phyloP scores from a whole-genome alignment of 2,329 filamentous ascomycete species.

The Grosmannia serpens region DNA sequence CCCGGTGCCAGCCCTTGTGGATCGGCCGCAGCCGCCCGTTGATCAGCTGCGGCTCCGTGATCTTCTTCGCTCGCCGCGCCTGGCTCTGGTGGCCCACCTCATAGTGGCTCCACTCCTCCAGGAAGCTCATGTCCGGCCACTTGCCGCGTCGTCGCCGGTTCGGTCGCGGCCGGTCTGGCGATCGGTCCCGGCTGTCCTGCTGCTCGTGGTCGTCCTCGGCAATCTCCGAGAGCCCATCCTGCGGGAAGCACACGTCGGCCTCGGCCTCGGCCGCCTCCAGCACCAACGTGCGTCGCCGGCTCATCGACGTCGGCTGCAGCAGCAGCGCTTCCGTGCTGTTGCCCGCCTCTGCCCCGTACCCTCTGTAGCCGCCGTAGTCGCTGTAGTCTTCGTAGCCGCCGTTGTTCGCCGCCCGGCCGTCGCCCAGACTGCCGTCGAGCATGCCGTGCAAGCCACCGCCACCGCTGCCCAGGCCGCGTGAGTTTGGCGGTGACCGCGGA shows the following conservation, averaged over 20 bases:
- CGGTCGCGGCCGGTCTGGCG: slow-evolving; percentile 13
- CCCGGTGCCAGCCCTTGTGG: slow-evolving; percentile 69
- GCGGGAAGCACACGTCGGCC: slow-evolving; percentile 88
- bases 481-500: not conserved
- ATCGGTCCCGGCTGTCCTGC: slow-evolving; percentile 13
- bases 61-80: slow-evolving; percentile 75
- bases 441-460: too few species aligned
- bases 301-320: too few species aligned
- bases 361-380: too few species aligned
- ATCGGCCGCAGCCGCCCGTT: slow-evolving; percentile 78
- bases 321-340: not conserved
- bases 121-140: slow-evolving; percentile 75
- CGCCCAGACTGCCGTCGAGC: too few species aligned
- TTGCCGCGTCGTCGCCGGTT: slow-evolving; percentile 49
- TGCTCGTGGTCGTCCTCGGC: slow-evolving; percentile 60
- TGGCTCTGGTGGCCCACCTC: slow-evolving; percentile 84
- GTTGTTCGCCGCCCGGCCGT: too few species aligned
- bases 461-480: too few species aligned
- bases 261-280: slow-evolving; percentile 29
- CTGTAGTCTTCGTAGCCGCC: too few species aligned
- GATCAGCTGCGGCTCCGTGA: slow-evolving; percentile 86
- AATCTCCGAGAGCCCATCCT: slow-evolving; percentile 65
- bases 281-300: not conserved
- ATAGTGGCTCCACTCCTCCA: slow-evolving; percentile 82
- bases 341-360: too few species aligned